A percentile compares a stretch with the other conserved stretches of the same genome.
phyloP scores from a whole-genome alignment of 192 early-diverging fungal species.

The Spizellomyces sp. region DNA sequence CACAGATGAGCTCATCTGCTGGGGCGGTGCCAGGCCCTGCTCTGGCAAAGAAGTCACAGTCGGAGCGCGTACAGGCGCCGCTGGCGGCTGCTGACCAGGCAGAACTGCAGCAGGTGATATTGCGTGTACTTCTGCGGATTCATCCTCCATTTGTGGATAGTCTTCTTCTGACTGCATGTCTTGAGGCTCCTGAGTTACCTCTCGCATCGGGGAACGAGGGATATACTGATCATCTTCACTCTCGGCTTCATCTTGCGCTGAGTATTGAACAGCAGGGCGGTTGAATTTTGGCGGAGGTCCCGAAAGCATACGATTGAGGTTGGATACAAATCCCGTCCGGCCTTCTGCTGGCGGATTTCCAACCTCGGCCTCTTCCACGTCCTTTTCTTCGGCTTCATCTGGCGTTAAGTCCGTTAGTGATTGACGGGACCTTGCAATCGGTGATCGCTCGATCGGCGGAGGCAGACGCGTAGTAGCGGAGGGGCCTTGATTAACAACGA shows the following conservation, averaged over 20 bases:
- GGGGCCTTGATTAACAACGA: not conserved
- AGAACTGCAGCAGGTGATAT: not conserved
- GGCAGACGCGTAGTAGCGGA: constrained; percentile 11
- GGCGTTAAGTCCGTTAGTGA: not conserved
- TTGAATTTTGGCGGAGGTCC: constrained; percentile 22
- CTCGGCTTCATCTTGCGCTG: constrained; percentile 5
- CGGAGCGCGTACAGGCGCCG: not conserved
- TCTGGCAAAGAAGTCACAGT: not conserved
- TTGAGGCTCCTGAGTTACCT: not conserved
- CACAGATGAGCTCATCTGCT: not conserved
- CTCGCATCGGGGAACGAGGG: constrained; percentile 4
- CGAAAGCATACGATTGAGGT: constrained; percentile 44
- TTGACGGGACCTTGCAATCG: constrained; percentile 23
- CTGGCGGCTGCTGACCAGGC: not conserved
- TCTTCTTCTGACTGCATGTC: constrained; percentile 1
- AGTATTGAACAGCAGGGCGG: not conserved
- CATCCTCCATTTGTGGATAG: constrained; percentile 1
- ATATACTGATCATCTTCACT: not conserved
- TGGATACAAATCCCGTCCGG: constrained; percentile 8
- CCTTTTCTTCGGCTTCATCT: too few species aligned
- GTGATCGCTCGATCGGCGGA: constrained; percentile 21
- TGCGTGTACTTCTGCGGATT: not conserved
- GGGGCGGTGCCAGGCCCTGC: too few species aligned
- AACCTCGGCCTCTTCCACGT: not conserved
- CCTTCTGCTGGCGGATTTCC: constrained; percentile 7